Evolutionary conservation across 1,139 yeast genomes (phyloP).

Genomic region (Zygotorulaspora mrakii): DNA sequence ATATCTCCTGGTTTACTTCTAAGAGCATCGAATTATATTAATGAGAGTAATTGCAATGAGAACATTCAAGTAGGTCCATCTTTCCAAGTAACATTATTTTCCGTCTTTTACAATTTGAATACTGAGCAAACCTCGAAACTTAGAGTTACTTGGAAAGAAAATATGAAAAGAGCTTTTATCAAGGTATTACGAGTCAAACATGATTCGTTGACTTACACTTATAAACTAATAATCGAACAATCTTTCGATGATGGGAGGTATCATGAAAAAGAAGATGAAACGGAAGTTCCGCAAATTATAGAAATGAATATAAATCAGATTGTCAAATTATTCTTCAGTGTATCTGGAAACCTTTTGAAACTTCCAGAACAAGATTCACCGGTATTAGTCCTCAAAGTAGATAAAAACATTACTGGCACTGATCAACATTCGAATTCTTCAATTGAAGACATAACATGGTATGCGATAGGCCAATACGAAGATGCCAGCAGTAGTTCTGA

Average conservation of each 20-base stretch:
- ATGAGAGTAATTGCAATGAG: conserved; percentile 39
- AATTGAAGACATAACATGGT: conserved; percentile 32
- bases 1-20: conserved; percentile 65
- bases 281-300: conserved; percentile 38
- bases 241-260: conserved; percentile 70
- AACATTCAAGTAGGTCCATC: conserved; percentile 52
- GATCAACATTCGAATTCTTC: conserved; percentile 21
- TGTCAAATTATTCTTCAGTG: conserved; percentile 61
- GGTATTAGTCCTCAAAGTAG: conserved; percentile 59
- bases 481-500: conserved; percentile 22
- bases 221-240: conserved; percentile 51
- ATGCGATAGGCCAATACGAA: conserved; percentile 37
- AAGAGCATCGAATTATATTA: conserved; percentile 56
- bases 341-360: conserved; percentile 64
- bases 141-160: conserved; percentile 73
- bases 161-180: conserved; percentile 55
- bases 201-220: conserved; percentile 37
- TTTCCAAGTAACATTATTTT: conserved; percentile 57
- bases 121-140: conserved; percentile 20
- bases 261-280: conserved; percentile 48
- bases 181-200: conserved; percentile 39
- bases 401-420: conserved; percentile 30
- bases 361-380: conserved; percentile 65
- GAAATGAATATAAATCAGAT: conserved; percentile 45
- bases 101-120: conserved; percentile 55